Evolutionary conservation across 2,329 filamentous ascomycete species (phyloP), one percentile per base, ranked within the genome.

Genomic region (Pseudogymnoascus sp.): DNA sequence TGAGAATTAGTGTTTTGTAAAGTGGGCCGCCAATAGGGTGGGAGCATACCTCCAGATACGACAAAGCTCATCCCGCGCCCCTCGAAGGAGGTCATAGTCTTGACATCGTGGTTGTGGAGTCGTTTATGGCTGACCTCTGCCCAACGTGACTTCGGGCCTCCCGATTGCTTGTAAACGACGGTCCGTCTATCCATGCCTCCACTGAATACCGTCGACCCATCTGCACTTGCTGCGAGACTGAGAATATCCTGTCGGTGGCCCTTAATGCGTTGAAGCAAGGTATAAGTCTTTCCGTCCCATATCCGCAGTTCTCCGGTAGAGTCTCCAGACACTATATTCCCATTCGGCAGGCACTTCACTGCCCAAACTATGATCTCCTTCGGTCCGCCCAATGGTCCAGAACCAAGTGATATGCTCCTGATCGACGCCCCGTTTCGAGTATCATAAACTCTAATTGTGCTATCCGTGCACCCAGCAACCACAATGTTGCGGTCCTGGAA

Each of bases 401-500:
- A 86, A 3, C 93, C 95, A 35, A 97, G 78, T 0, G 91, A 93
- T 82, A 99, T 95, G 67, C 86, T 90, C 53, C 91, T 84, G 64
- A 96, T 73, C 65, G 90, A 81, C 61, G 86, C 82, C 13, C 91
- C 90, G 72, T 85, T 93, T 61, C 89, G 82, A 68, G 91, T 88
- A 73, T 97, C 92, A 76, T 93, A 96, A 62, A 95, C 84, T 66
- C 93, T 88, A 68, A 99, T 95, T n/a, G 86, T 91, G 75, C 92
- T 93, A 77, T 99, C 93, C n/a, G 92, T 93, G 74, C 95, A 97
- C 21, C 95, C 95, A 37, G 93, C 92, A 44, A 97, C 85, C 64
- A 93, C 86, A 35, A 87, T 86, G 71, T 93, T 85, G 64, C 89
- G 86, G 68, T 90, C 88, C 76, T 97, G 92, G 77, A 96, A 99